Base-by-base conservation (phyloP, 2,329 filamentous ascomycete genomes). In the Aureobasidium sp. region DNA sequence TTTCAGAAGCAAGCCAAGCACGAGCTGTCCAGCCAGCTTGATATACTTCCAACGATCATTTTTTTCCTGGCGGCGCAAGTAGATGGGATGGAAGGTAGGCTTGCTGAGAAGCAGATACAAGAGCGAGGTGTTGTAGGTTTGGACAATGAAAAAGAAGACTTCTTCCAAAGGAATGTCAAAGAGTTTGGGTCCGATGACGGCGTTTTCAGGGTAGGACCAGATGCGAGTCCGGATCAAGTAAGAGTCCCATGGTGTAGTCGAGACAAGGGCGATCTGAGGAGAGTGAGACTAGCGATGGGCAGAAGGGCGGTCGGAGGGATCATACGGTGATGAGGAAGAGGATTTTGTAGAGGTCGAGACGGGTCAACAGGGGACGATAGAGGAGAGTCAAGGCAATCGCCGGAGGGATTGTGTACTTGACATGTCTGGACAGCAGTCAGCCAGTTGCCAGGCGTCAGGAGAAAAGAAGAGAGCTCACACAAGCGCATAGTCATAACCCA, bases 211-310 rank as follows among this genome's bases (percentile, higher is more conserved):
- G 62, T 88, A 90, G 8, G 80, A 83, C 85, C 86, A 89, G 62
- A 89, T 78, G 39, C 74, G 71, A 51, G 74, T 79, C 58, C 76
- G 78, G 60, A 90, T 85, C 35, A 89, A 75, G 66, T 87, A 87
- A 7, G 84, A 85, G 62, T 89, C 85, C 85, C 85, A 90, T 27
- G 86, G 86, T 22, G 84, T 81, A 0, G 86, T 88, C 3, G 84
- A 79, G 22, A 75, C 61, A 42, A 89, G 80, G 17, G 85, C 84
- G 58, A 87, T 74, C 71, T 76, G 55, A 24, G 34, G 10, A 21
- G 4, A 17, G 35, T 51, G 37, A 51, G 48, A 19, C 22, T 39
- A 34, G 30, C 17, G 38, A 2, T 14, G 12, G 12, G 6, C 3
- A 17, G 21, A 4, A 38, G 29, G 12, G 21, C 10, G 29, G 35